Percentiles rank a stretch among this genome's conserved stretches.
phyloP scores from a whole-genome alignment of 768 basidiomycete genomes.

The Mycena indigotica region DNA sequence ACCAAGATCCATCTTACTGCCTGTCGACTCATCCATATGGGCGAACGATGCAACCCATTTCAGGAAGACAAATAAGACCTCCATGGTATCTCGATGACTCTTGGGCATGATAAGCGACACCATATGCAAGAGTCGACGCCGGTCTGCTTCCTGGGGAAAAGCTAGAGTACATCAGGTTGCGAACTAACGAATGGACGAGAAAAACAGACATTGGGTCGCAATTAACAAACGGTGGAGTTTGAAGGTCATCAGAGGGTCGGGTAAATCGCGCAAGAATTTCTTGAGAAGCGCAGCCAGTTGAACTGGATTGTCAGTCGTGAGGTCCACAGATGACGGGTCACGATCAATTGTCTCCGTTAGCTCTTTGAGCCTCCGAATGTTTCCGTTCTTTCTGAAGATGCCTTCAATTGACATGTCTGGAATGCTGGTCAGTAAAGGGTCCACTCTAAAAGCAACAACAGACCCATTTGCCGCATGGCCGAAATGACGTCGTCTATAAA shows the following conservation, averaged over 20 bases:
- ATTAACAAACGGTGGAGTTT: conserved; percentile 89
- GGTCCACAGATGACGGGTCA: conserved; percentile 89
- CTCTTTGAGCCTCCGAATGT: conserved; percentile 90
- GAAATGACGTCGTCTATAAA: conserved; percentile 98
- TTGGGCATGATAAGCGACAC: conserved; percentile 87
- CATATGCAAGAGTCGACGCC: conserved; percentile 82
- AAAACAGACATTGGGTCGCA: conserved; percentile 78
- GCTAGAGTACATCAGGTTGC: conserved; percentile 55
- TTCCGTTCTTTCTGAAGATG: conserved; percentile 97
- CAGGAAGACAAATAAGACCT: conserved; percentile 96
- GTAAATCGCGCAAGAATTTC: conserved; percentile 94
- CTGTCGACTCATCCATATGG: conserved; percentile 95
- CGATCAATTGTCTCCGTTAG: conserved; percentile 91
- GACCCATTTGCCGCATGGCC: conserved; percentile 99
- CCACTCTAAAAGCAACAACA: conserved; percentile 27
- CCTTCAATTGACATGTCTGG: conserved; percentile 99
- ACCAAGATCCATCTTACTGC: conserved; percentile 95
- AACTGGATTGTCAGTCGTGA: conserved; percentile 93
- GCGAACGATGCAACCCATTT: conserved; percentile 99
- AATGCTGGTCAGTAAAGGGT: not conserved
- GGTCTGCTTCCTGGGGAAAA: conserved; percentile 72
- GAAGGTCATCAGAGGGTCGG: conserved; percentile 94
- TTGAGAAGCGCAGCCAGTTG: conserved; percentile 96
- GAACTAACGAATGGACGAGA: no score
- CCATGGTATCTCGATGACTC: conserved; percentile 94